These are phyloP conservation scores for Chalciporus chontae DNA, from an alignment of 768 basidiomycete species.

Conservation along the genomic window DNA sequence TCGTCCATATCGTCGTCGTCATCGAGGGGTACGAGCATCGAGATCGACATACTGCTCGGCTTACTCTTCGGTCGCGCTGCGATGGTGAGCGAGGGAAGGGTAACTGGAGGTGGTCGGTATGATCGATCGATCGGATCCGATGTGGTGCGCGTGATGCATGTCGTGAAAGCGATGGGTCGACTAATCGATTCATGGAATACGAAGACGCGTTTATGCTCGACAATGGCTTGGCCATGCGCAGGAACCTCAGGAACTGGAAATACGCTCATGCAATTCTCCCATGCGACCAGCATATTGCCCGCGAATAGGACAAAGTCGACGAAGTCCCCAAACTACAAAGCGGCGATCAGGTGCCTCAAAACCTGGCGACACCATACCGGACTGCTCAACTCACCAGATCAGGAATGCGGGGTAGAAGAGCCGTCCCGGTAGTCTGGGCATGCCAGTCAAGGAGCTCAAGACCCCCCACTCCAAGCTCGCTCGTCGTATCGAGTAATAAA, in stretches of 20 bases:
- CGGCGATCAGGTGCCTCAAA: background rate
- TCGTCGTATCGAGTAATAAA: conserved; percentile 23
- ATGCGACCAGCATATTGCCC: conserved; percentile 22
- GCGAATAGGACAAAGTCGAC: conserved; percentile 25
- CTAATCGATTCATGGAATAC: conserved; percentile 24
- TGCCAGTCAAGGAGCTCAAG: conserved; percentile 30
- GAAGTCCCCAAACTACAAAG: conserved; percentile 21
- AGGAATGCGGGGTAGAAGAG: conserved; percentile 19
- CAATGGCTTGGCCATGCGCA: conserved; percentile 14
- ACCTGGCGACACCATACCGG: background rate
- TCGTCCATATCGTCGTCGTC: conserved; percentile 1
- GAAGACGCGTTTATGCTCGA: conserved; percentile 24
- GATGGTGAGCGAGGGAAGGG: conserved; percentile 22
- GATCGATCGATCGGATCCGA: background rate
- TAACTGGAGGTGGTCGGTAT: background rate
- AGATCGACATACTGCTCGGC: conserved; percentile 16
- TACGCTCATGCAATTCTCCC: conserved; percentile 28
- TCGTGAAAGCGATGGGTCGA: conserved; percentile 26
- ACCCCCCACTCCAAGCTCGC: conserved; percentile 14
- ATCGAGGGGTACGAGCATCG: conserved; percentile 24
- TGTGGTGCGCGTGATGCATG: conserved; percentile 17
- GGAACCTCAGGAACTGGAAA: conserved; percentile 23
- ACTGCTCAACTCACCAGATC: conserved; percentile 19
- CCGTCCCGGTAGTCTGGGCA: conserved; percentile 22
- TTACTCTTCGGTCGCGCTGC: conserved; percentile 17